phyloP scores from a whole-genome alignment of 768 basidiomycete species.

The Hirschioporus abietinus region DNA sequence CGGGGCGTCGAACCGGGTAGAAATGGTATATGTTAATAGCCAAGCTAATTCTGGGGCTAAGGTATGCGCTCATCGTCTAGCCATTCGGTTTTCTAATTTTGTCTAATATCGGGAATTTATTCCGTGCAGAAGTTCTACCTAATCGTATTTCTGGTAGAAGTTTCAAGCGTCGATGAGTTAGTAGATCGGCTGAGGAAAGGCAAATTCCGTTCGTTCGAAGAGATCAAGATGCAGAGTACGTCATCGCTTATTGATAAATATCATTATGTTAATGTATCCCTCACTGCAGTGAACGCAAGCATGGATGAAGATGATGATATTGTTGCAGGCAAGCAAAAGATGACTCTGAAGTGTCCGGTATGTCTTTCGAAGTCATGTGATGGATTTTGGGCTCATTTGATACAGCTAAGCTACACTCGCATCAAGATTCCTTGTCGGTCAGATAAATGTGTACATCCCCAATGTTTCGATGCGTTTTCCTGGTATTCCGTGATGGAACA shows the following conservation, averaged over 20 bases:
- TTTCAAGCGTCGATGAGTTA: constrained; percentile 61
- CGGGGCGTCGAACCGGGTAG: constrained; percentile 58
- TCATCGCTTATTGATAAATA: constrained; percentile 10
- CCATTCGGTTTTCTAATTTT: constrained; percentile 4
- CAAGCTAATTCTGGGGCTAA: constrained; percentile 71
- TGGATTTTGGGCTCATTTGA: constrained; percentile 7
- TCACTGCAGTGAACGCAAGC: constrained; percentile 47
- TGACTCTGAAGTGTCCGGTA: constrained; percentile 94
- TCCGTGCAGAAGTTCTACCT: constrained; percentile 74
- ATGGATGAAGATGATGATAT: constrained; percentile 85
- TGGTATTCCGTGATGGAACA: constrained; percentile 96
- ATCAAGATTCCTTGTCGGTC: constrained; percentile 84
- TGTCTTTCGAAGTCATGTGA: constrained; percentile 24
- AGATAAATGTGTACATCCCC: constrained; percentile 78
- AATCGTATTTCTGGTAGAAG: constrained; percentile 78
- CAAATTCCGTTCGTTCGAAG: constrained; percentile 57
- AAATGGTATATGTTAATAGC: constrained; percentile 89
- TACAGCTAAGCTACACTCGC: constrained; percentile 79
- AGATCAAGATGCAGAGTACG: constrained; percentile 66
- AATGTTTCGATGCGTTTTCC: constrained; percentile 92
- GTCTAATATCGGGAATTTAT: neutral
- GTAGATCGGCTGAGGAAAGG: constrained; percentile 65
- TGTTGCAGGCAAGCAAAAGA: constrained; percentile 79
- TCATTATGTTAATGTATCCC: constrained; percentile 1
- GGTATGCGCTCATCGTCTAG: constrained; percentile 38